Evolutionary conservation across 495 filamentous ascomycete species (phyloP), one percentile per base, ranked within the genome.

Genomic region (Tetracladium setigerum): DNA sequence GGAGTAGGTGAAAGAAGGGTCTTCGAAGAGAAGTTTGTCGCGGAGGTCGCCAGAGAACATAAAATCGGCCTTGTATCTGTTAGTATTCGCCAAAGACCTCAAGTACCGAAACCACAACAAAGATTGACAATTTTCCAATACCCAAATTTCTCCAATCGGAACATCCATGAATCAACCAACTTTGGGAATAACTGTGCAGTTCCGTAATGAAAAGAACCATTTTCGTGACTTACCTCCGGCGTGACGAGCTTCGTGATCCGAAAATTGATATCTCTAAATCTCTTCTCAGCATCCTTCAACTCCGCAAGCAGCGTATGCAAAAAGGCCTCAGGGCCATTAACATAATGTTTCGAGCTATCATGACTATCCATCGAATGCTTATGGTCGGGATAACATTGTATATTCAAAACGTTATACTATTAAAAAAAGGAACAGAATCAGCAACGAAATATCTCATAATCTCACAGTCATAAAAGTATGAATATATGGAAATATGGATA

Each of bases 1-100:
- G 1, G 72, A 74, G 58, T 71, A 76, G 27, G 73, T 77, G 51
- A 74, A 79, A 17, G 67, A 43, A 14, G 62, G 52, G 54, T 79
- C 76, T 55, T 80, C 76, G 57, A 80, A 80, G 7, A 78, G 62
- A 18, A 78, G 66, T 49, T 62, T 65, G 54, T 80, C 74, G 18
- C 76, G 64, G 13, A 71, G 57, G 12, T 56, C 55, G 16, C 53
- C 47, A 46, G 72, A 56, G 62, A 78, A 80, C 66, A 80, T 75
- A 58, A 79, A 80, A 7, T 70, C 63, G 11, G 67, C 59, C 58
- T 68, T 24, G 8, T 9, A 13, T 30, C 15, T 15, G 24, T 49
- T 2, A 43, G 52, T 32, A 10, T 5, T 19, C n/a, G n/a, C n/a
- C n/a, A n/a, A n/a, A n/a, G n/a, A n/a, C n/a, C n/a, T n/a, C n/a